Percentiles rank a stretch among this genome's conserved stretches.
Evolutionary conservation across 169 alveolate genomes (phyloP).

Genomic region (Cryptosporidium muris): DNA sequence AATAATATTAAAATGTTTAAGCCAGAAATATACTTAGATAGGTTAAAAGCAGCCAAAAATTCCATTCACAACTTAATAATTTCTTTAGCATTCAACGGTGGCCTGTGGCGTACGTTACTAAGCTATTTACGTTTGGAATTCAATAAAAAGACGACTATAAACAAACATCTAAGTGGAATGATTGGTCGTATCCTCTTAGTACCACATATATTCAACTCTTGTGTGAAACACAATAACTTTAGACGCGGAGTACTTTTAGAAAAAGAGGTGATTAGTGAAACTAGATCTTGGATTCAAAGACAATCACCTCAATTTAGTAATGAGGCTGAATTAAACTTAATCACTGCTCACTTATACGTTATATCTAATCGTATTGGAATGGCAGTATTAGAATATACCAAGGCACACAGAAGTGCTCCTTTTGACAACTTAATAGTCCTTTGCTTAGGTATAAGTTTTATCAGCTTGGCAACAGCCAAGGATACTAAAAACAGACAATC

Average conservation of each 20-base stretch:
- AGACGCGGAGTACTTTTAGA: slow-evolving; percentile 3
- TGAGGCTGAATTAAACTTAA: slow-evolving; percentile 14
- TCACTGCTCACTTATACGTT: slow-evolving; percentile 58
- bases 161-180: slow-evolving; percentile 24
- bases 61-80: slow-evolving; percentile 24
- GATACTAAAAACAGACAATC: slow-evolving; percentile 38
- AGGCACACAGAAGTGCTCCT: slow-evolving; percentile 36
- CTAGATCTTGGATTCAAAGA: slow-evolving; percentile 70
- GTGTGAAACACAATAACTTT: not conserved
- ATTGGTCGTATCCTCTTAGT: slow-evolving; percentile 23
- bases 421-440: slow-evolving; percentile 38
- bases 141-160: slow-evolving; percentile 13
- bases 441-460: slow-evolving; percentile 37
- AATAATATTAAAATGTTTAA: slow-evolving; percentile 11
- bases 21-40: slow-evolving; percentile 44
- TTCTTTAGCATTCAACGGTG: slow-evolving; percentile 56
- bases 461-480: slow-evolving; percentile 41
- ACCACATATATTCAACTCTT: slow-evolving; percentile 29
- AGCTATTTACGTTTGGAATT: slow-evolving; percentile 54
- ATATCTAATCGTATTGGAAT: slow-evolving; percentile 48
- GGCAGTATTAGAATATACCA: slow-evolving; percentile 38
- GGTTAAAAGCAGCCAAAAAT: slow-evolving; percentile 4
- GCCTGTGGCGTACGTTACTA: slow-evolving; percentile 55
- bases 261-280: slow-evolving; percentile 63
- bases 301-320: slow-evolving; percentile 19